phyloP scores from a whole-genome alignment of 768 basidiomycete genomes.

The Tremella fuciformis region DNA sequence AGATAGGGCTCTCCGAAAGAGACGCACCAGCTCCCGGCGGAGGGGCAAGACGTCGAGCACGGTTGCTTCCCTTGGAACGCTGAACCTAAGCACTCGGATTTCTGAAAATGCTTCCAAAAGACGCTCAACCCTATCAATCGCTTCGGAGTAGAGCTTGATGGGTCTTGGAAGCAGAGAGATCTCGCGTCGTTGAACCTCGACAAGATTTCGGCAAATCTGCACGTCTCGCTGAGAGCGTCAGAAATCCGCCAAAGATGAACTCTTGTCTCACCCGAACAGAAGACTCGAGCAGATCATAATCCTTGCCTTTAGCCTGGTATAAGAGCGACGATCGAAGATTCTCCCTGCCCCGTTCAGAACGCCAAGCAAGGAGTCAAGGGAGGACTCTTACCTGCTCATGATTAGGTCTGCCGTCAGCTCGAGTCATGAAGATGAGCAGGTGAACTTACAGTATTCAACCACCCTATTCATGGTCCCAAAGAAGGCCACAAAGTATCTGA shows the following conservation, averaged over 20 bases:
- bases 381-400: constrained; percentile 37
- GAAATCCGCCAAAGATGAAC: not conserved
- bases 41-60: constrained; percentile 50
- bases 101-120: constrained; percentile 40
- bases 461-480: constrained; percentile 39
- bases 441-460: constrained; percentile 42
- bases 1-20: not conserved
- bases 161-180: constrained; percentile 49
- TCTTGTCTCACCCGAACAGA: constrained; percentile 16
- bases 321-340: constrained; percentile 44
- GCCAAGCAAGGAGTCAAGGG: not conserved
- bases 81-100: constrained; percentile 41
- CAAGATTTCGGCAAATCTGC: constrained; percentile 30
- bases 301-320: constrained; percentile 30
- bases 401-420: constrained; percentile 26
- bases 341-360: constrained; percentile 23
- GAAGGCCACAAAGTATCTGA: constrained; percentile 41
- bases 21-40: constrained; percentile 41
- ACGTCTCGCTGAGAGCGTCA: constrained; percentile 27
- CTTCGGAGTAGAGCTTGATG: constrained; percentile 39
- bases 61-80: constrained; percentile 47
- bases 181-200: constrained; percentile 47
- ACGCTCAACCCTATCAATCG: constrained; percentile 35
- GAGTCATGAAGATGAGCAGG: not conserved
- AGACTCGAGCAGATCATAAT: constrained; percentile 38